phyloP scores from a whole-genome alignment of 2,329 filamentous ascomycete genomes.

The Botrytis sinoallii region DNA sequence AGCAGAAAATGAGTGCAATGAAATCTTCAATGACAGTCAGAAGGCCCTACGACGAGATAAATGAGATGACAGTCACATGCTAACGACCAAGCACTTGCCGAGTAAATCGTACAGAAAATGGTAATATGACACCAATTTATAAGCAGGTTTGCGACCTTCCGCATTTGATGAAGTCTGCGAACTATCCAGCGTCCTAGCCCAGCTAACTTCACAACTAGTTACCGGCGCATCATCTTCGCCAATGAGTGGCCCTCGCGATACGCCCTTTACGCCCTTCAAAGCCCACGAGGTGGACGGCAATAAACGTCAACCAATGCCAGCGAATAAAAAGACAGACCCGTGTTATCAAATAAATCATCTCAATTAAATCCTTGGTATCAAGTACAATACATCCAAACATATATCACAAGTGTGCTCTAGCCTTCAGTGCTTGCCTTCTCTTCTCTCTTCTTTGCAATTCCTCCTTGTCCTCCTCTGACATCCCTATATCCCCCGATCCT shows the following conservation, averaged over 20 bases:
- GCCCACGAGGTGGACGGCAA: no score
- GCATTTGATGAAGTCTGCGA: background rate
- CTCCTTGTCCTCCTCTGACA: slow-evolving; percentile 52
- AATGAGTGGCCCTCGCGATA: background rate
- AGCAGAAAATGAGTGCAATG: background rate
- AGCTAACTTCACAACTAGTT: background rate
- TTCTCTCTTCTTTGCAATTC: slow-evolving; percentile 47
- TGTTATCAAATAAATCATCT: background rate
- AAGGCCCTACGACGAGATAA: background rate
- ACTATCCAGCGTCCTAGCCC: background rate
- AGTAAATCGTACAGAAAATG: background rate
- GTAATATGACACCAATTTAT: background rate
- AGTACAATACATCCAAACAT: slow-evolving; percentile 18
- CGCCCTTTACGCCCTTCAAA: background rate
- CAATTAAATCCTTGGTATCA: slow-evolving; percentile 16
- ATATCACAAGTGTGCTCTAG: slow-evolving; percentile 49
- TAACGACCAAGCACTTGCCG: background rate
- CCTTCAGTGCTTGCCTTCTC: slow-evolving; percentile 47
- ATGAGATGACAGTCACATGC: background rate
- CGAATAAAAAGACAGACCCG: background rate
- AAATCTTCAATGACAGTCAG: background rate
- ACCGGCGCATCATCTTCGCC: background rate
- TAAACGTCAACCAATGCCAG: background rate
- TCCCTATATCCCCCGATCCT: slow-evolving; percentile 38
- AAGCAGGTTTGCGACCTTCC: background rate